phyloP scores from a whole-genome alignment of 225 moss, liverwort and hornwort genomes.

The Polytrichum formosum region DNA sequence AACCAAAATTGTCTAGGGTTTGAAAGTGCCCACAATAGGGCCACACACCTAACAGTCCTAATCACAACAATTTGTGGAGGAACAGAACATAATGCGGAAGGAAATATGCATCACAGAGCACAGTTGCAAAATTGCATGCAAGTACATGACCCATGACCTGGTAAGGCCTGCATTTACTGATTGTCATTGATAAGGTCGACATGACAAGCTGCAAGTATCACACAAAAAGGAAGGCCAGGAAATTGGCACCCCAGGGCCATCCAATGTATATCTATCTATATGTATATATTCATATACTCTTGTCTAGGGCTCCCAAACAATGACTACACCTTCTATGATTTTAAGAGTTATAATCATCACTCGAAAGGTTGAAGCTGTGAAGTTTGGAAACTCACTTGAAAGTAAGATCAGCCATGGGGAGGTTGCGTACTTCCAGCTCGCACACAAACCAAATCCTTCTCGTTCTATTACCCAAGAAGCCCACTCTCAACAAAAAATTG shows the following conservation, averaged over 20 bases:
- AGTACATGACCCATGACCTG: too few relatives aligned
- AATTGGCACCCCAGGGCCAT: not conserved
- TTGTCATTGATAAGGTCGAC: too few relatives aligned
- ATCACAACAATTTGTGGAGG: too few relatives aligned
- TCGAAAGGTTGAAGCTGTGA: slow-evolving; percentile 16
- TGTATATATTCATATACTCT: slow-evolving; percentile 3
- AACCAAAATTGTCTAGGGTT: too few relatives aligned
- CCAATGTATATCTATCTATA: not conserved
- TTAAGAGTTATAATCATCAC: slow-evolving; percentile 14
- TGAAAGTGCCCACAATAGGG: too few relatives aligned
- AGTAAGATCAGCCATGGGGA: slow-evolving; percentile 13
- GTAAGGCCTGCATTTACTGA: too few relatives aligned
- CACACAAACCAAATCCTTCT: slow-evolving; percentile 8
- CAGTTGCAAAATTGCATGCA: too few relatives aligned
- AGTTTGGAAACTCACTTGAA: slow-evolving; percentile 19
- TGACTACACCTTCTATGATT: slow-evolving; percentile 7
- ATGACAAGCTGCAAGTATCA: not conserved
- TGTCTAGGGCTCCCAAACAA: slow-evolving; percentile 21
- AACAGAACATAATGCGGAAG: too few relatives aligned
- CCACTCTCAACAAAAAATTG: slow-evolving; percentile 15
- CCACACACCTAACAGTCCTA: too few relatives aligned
- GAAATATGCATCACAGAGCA: too few relatives aligned
- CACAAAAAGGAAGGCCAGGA: slow-evolving; percentile 8
- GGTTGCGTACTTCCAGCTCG: not conserved
- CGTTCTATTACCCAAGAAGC: slow-evolving; percentile 10